phyloP scores from a whole-genome alignment of 768 basidiomycete species.

The Calocera viscosa region DNA sequence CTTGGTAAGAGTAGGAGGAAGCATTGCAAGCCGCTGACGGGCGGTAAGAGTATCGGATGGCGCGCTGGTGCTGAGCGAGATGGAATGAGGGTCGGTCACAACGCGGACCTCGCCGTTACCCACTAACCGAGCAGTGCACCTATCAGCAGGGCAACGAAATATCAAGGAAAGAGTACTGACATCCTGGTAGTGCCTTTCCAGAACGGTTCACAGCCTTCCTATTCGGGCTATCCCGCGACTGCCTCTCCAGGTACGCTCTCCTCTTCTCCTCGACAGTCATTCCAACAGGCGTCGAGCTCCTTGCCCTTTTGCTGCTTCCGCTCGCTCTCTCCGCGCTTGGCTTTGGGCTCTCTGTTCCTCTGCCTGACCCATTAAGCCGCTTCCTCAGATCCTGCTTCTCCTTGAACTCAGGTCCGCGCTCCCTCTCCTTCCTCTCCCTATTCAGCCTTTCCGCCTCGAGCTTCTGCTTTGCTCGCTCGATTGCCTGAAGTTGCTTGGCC shows the following conservation, averaged over 20 bases:
- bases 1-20: neutral
- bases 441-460: neutral
- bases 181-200: neutral
- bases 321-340: neutral
- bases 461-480: neutral
- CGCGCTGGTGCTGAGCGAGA: neutral
- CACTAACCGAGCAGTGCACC: neutral
- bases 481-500: neutral
- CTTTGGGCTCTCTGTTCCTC: neutral
- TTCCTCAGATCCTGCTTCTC: neutral
- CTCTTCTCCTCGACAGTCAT: constrained; percentile 1
- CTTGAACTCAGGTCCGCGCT: neutral
- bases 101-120: neutral
- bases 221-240: neutral
- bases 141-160: neutral
- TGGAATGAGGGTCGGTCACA: neutral
- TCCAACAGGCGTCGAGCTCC: neutral
- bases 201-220: neutral
- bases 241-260: neutral
- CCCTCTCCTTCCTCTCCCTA: neutral
- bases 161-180: neutral
- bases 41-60: neutral
- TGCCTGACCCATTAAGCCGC: neutral
- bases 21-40: constrained; percentile 1
- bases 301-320: neutral